Percentiles rank a stretch among this genome's conserved stretches.
phyloP scores from a whole-genome alignment of 2,329 filamentous ascomycete species.

The Diaporthe batatas region DNA sequence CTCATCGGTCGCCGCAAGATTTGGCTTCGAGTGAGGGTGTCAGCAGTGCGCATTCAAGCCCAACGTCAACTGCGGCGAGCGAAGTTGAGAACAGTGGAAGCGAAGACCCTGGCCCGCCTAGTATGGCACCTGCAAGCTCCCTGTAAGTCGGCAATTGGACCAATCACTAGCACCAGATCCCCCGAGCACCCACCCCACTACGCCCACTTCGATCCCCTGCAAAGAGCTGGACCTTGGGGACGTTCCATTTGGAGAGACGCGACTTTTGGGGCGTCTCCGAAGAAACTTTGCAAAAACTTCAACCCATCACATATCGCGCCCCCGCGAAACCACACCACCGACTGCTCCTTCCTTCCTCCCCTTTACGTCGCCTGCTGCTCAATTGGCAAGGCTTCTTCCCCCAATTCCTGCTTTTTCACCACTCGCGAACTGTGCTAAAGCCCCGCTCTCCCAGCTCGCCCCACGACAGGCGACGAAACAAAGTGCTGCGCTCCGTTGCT shows the following conservation, averaged over 20 bases:
- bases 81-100: background rate
- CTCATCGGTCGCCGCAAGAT: background rate
- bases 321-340: background rate
- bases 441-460: background rate
- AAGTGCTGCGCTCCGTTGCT: background rate
- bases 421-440: background rate
- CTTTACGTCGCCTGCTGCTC: background rate
- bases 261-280: slow-evolving; percentile 34
- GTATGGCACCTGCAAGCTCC: slow-evolving; percentile 25
- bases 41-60: background rate
- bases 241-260: slow-evolving; percentile 39
- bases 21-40: background rate
- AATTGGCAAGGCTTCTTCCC: background rate
- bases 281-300: slow-evolving; percentile 41
- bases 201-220: slow-evolving; percentile 41
- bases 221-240: slow-evolving; percentile 27
- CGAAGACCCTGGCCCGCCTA: background rate
- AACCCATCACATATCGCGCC: slow-evolving; percentile 20
- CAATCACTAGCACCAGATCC: slow-evolving; percentile 44
- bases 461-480: slow-evolving; percentile 7
- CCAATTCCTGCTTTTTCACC: background rate
- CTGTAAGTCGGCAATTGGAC: slow-evolving; percentile 35
- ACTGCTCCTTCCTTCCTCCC: background rate
- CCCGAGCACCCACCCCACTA: slow-evolving; percentile 21
- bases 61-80: background rate